Evolutionary conservation across 164 flowering plant genomes (phyloP).

Genomic region (Berberis thunbergii): DNA sequence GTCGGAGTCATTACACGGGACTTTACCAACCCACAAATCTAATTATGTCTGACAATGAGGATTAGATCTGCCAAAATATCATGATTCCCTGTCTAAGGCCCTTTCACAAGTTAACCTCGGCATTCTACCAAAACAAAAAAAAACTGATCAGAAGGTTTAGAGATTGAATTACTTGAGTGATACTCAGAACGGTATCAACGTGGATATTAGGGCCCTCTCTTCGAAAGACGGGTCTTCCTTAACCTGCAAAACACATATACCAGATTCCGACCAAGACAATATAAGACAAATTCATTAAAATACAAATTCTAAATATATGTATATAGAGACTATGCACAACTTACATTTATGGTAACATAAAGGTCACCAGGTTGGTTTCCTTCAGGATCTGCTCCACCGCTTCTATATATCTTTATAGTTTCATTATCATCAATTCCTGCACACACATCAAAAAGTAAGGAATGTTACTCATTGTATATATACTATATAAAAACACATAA

Average conservation of each 20-base stretch:
- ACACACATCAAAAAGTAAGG: slow-evolving; percentile 6
- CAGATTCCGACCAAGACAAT: not conserved
- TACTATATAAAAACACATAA: not conserved
- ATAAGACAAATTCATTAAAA: not conserved
- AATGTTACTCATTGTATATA: not conserved
- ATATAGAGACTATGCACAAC: not conserved
- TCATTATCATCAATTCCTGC: slow-evolving; percentile 82
- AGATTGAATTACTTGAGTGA: slow-evolving; percentile 53
- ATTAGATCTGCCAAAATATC: no score
- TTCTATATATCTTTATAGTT: slow-evolving; percentile 45
- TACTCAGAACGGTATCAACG: slow-evolving; percentile 70
- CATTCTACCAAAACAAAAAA: not conserved
- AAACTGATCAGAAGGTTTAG: not conserved
- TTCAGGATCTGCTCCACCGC: slow-evolving; percentile 97
- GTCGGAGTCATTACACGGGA: no score
- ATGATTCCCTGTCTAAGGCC: no score
- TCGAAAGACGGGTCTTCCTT: slow-evolving; percentile 83
- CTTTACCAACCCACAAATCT: no score
- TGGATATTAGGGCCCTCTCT: slow-evolving; percentile 92
- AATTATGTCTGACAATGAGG: no score
- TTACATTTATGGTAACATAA: slow-evolving; percentile 68
- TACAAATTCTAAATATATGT: no score
- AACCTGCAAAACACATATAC: slow-evolving; percentile 32
- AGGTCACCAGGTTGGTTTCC: slow-evolving; percentile 94
- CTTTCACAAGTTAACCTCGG: no score